A percentile compares a stretch with the other conserved stretches of the same genome.
Conservation (phyloP, 257 asterid species). For the Solanum sejunctum region DNA sequence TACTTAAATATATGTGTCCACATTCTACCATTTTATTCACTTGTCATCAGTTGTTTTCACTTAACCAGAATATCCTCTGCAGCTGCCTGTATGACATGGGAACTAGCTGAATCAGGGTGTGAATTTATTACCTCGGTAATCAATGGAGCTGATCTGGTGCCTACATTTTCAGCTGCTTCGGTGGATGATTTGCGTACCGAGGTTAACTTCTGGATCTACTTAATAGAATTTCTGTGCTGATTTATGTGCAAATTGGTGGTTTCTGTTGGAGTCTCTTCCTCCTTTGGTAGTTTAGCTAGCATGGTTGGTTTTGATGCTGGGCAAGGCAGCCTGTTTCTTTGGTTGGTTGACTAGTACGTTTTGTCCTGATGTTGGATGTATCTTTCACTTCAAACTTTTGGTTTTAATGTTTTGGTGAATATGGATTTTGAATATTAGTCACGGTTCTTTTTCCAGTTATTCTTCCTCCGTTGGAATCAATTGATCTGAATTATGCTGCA, state of each 20-base stretch:
- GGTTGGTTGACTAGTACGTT: neutral
- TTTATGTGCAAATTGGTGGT: neutral
- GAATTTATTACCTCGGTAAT: constrained; percentile 70
- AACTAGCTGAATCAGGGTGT: constrained; percentile 84
- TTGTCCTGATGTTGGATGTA: neutral
- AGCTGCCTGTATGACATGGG: constrained; percentile 99
- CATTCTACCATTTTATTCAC: neutral
- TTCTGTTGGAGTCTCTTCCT: neutral
- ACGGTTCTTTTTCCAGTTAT: neutral
- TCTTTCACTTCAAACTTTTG: neutral
- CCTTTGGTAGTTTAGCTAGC: neutral
- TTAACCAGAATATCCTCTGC: constrained; percentile 12
- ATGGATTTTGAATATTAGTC: neutral
- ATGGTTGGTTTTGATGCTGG: neutral
- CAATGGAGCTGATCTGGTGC: constrained; percentile 95
- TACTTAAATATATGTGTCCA: neutral
- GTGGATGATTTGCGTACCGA: constrained; percentile 94
- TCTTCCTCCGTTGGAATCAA: neutral
- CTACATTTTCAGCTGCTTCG: constrained; percentile 94
- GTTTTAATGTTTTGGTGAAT: neutral
- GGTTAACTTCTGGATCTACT: constrained; percentile 31
- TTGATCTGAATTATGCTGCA: neutral
- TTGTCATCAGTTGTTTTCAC: neutral
- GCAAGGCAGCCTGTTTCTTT: neutral
- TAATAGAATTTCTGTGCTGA: neutral